Base-by-base conservation (phyloP, 2,329 filamentous ascomycete species). In the Pyricularia pennisetigena region DNA sequence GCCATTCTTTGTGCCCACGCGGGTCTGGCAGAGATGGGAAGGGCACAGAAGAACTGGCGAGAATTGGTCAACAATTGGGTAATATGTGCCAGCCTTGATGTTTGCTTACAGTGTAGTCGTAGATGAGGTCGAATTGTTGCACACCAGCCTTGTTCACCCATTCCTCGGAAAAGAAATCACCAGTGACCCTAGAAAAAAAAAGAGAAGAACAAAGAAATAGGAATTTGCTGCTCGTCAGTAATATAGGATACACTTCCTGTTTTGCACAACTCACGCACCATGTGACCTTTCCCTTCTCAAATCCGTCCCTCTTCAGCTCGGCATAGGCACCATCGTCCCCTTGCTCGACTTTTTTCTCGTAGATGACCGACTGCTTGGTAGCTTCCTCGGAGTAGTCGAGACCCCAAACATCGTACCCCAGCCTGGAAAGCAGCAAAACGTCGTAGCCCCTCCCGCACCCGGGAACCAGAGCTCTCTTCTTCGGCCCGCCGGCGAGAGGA, bases 371-470 rank as follows among this genome's bases (percentile, higher is more conserved):
- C 41, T 79, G 79, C 12, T 81, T 76, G 9, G 82, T 72, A 2
- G 82, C 83, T 16, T 73, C 74, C 9, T 80, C 74, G 63, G 88
- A 88, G 68, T 85, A 84, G 75, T 96, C 93, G 1, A 97, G 78
- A 0, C 92, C 93, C 73, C 86, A 88, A 1, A 88, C 87, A 77
- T 96, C 90, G 75, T 91, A 95, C 0, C 93, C 93, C 74, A 89
- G 86, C 10, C 86, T 86, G 66, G 88, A 86, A 63, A 97, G 83
- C 54, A 97, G 81, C 10, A 92, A 82, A 1, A 93, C 90, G 78
- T 97, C 93, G 74, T 95, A 90, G 5, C 93, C 93, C 64, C 86
- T 85, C 0, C 93, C 93, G 77, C 93, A 97, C 5, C 92, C 93
- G 0, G 93, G 91, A 0, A 97, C 90, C 9, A 96, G 81, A 1